Conservation (phyloP, 2,329 filamentous ascomycete species). For the Colletotrichum limetticola region DNA sequence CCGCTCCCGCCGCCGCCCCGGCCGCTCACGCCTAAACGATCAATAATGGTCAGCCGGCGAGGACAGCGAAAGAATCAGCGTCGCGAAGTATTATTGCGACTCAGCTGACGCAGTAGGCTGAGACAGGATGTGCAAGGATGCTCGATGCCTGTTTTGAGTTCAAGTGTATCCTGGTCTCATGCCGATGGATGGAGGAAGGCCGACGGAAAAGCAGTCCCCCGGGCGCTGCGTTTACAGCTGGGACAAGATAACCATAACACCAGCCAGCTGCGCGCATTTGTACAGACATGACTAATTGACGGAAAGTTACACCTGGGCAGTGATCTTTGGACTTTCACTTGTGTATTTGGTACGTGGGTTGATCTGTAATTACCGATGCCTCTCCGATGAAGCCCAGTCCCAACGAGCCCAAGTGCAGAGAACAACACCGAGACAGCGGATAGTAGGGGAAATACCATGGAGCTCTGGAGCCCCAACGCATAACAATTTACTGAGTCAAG, state of each 20-base stretch:
- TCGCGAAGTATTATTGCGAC: neutral
- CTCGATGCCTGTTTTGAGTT: constrained; percentile 16
- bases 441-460: neutral
- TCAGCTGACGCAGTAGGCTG: neutral
- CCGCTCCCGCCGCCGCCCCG: neutral
- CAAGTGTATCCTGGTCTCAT: constrained; percentile 12
- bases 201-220: neutral
- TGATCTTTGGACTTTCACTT: neutral
- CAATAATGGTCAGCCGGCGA: neutral
- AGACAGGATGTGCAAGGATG: neutral
- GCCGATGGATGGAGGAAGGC: neutral
- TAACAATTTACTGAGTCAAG: constrained; percentile 7
- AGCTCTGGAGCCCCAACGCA: neutral
- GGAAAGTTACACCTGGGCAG: constrained; percentile 9
- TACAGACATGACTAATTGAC: constrained; percentile 14
- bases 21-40: constrained; percentile 1
- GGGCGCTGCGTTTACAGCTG: neutral
- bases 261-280: constrained; percentile 3
- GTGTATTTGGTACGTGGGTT: neutral
- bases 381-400: neutral
- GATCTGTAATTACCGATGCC: neutral
- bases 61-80: neutral
- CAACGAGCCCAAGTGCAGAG: too few relatives aligned
- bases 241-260: constrained; percentile 3
- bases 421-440: too few relatives aligned